phyloP scores from a whole-genome alignment of 495 filamentous ascomycete genomes.

The Ramalina intermedia region DNA sequence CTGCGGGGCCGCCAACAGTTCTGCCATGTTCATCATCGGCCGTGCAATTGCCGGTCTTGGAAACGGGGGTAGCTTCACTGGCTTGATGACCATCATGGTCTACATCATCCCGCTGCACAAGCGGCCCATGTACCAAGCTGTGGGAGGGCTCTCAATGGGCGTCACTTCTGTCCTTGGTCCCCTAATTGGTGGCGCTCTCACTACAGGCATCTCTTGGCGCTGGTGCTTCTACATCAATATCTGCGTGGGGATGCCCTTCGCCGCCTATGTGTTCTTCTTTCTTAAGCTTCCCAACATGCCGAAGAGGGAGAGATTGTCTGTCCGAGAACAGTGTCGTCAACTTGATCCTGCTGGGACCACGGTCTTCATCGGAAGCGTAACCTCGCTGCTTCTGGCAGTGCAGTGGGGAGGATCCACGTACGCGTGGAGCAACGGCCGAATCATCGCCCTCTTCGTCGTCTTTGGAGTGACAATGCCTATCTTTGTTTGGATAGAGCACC shows the following conservation, averaged over 20 bases:
- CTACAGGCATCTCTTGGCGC: conserved; percentile 20
- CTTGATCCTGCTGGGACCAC: conserved; percentile 19
- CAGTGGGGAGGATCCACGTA: conserved; percentile 29
- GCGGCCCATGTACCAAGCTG: conserved; percentile 35
- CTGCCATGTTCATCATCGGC: conserved; percentile 55
- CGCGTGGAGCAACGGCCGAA: conserved; percentile 22
- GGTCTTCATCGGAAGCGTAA: conserved; percentile 22
- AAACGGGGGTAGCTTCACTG: conserved; percentile 34
- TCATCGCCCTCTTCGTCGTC: conserved; percentile 25
- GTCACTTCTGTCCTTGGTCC: conserved; percentile 35
- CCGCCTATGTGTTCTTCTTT: conserved; percentile 14
- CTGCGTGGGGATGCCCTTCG: conserved; percentile 25
- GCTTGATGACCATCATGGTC: conserved; percentile 37
- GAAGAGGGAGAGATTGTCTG: background rate
- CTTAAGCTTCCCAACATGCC: conserved; percentile 6
- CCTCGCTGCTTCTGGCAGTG: conserved; percentile 29
- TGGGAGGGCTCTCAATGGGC: conserved; percentile 21
- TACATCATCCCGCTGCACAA: conserved; percentile 33
- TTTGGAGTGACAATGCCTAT: conserved; percentile 18
- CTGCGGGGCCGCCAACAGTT: conserved; percentile 56
- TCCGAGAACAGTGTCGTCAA: background rate
- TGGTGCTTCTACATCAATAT: conserved; percentile 42
- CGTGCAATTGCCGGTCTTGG: conserved; percentile 32
- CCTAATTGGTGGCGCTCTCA: conserved; percentile 19
- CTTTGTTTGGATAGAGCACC: conserved; percentile 18